Base-by-base conservation (phyloP, 2,329 filamentous ascomycete species). In the Ceratocystiopsis minuta region DNA sequence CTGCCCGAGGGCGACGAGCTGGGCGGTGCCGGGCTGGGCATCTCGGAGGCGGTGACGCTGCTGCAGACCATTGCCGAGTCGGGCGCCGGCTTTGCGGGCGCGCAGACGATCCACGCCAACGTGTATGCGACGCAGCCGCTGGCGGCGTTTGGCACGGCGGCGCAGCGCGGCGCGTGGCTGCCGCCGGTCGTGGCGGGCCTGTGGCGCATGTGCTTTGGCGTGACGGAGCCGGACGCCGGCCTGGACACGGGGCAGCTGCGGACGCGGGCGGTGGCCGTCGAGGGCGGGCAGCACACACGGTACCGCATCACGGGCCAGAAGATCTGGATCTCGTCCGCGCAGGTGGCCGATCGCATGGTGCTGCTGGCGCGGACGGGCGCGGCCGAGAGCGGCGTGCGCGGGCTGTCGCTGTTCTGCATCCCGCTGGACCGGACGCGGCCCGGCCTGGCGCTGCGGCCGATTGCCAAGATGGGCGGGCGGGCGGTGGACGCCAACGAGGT, bases 291-390 rank as follows among this genome's bases (percentile, higher is more conserved):
- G 10, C n/a, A 39, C 13, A 1, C 67, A n/a, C n/a, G 63, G 4
- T 92, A 87, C 54, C 64, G 60, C 1, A 67, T 92, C 12, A 72
- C 72, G 0, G 83, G 84, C 0, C 81, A 88, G 55, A 92, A 92
- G 61, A 87, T 88, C 42, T 92, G 84, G 84, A 92, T 90, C 42
- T 83, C 82, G 0, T 87, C 75, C 41, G 84, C 84, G 0, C 82
- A 92, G 55, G 79, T 88, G 0, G 83, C 84, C 0, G 68, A 69
- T 4, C 83, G 84, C 52, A 92, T 92, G 83, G 77, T 92, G 4
- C 66, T 92, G 0, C 68, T 93, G 0, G 82, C 82, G 0, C 72
- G 84, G 1, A 92, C 83, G 0, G 36, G 18, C 11, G 15, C 18
- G 15, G 32, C 9, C 17, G 40, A 32, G 12, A 18, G 14, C 15